Percentiles rank a stretch among this genome's conserved stretches.
Conservation (phyloP, 257 asterid species). For the Solanum boliviense region DNA sequence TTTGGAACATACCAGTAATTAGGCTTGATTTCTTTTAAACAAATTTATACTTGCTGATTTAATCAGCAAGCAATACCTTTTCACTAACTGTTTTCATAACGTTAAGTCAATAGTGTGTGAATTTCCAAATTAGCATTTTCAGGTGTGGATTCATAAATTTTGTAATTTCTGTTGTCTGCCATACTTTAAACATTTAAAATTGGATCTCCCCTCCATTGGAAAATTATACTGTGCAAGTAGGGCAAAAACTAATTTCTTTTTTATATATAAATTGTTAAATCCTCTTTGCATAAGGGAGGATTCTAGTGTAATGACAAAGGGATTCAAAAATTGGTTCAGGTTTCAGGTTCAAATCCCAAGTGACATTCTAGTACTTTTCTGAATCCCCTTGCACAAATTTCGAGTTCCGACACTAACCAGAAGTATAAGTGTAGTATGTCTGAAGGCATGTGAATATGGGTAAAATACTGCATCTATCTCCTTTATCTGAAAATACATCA, state of each 20-base stretch:
- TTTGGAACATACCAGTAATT: neutral
- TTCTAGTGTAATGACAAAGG: neutral
- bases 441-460: neutral
- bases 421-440: neutral
- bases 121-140: neutral
- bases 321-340: neutral
- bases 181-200: neutral
- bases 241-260: neutral
- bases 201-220: neutral
- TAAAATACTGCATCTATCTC: neutral
- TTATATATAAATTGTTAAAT: neutral
- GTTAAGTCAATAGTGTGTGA: neutral
- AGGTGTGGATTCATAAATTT: neutral
- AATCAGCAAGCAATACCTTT: neutral
- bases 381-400: neutral
- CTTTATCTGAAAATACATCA: neutral
- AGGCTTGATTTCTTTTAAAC: neutral
- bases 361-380: neutral
- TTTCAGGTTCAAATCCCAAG: neutral
- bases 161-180: neutral
- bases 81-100: neutral
- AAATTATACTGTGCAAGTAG: neutral
- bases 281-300: neutral
- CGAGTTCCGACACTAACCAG: neutral
- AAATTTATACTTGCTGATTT: neutral